Evolutionary conservation across 345 rosid species (phyloP).

Genomic region (Aquilaria sinensis): DNA sequence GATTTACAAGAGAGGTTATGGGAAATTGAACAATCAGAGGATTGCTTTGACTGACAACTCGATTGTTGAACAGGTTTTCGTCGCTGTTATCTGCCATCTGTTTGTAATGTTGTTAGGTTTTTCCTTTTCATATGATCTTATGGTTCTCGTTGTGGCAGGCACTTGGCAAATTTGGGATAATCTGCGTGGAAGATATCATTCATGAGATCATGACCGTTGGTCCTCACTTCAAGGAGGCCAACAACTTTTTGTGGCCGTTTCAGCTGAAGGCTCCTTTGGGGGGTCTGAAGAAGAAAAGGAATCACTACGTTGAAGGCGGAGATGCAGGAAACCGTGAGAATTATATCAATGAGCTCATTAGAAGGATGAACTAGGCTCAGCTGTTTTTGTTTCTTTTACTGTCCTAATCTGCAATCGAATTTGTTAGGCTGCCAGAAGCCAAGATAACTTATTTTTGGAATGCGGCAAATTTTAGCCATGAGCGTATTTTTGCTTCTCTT

Average conservation of each 20-base stretch:
- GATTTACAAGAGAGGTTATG: conserved; percentile 78
- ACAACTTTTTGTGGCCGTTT: conserved; percentile 85
- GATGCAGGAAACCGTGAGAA: conserved; percentile 85
- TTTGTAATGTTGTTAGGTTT: no score
- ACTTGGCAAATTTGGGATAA: conserved; percentile 58
- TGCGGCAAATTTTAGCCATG: no score
- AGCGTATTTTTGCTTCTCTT: no score
- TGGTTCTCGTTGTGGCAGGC: conserved; percentile 21
- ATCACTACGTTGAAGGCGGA: conserved; percentile 86
- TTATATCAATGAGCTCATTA: conserved; percentile 63
- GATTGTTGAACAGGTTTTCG: conserved; percentile 47
- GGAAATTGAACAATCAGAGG: conserved; percentile 65
- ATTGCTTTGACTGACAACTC: conserved; percentile 64
- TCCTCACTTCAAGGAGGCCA: conserved; percentile 77
- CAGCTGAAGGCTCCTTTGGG: conserved; percentile 76
- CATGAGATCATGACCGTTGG: conserved; percentile 91
- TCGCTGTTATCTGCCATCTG: no score
- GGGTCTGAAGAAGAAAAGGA: conserved; percentile 78
- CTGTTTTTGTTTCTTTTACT: no score
- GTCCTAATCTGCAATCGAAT: no score
- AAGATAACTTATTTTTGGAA: no score
- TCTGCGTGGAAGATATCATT: conserved; percentile 72
- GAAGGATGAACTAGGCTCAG: conserved; percentile 63
- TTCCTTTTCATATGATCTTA: neutral
- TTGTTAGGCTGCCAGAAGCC: no score